phyloP scores from a whole-genome alignment of 306 rosid species.

The Pyrus bretschneideri region DNA sequence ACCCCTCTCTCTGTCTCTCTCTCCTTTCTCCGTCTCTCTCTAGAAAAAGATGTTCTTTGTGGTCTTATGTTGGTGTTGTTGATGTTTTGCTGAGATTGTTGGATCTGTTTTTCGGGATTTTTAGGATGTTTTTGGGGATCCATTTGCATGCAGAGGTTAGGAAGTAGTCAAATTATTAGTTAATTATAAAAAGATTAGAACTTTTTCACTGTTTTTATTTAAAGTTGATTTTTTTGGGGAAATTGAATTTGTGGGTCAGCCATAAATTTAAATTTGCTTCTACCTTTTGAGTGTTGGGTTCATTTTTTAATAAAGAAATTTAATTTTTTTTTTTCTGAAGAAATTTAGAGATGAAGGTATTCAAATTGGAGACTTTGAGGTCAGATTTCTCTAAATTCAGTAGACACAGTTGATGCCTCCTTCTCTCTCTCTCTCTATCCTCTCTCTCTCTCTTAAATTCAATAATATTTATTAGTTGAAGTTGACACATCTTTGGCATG shows the following conservation, averaged over 20 bases:
- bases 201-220: neutral
- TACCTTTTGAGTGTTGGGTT: neutral
- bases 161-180: neutral
- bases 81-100: neutral
- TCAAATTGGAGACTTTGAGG: neutral
- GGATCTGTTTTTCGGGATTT: neutral
- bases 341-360: neutral
- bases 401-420: neutral
- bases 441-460: neutral
- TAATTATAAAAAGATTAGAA: neutral
- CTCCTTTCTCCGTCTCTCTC: neutral
- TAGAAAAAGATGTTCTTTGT: neutral
- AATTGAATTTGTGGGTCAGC: conserved; percentile 4
- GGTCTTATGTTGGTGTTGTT: neutral
- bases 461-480: conserved; percentile 4
- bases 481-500: neutral
- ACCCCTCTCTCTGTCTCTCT: neutral
- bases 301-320: neutral
- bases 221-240: neutral
- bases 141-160: conserved; percentile 16
- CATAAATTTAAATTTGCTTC: neutral
- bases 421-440: neutral
- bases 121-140: neutral
- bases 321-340: neutral
- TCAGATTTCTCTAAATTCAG: conserved; percentile 1